Conservation (phyloP, 176 grass and related monocot genomes). For the Miscanthus lutarioriparius region DNA sequence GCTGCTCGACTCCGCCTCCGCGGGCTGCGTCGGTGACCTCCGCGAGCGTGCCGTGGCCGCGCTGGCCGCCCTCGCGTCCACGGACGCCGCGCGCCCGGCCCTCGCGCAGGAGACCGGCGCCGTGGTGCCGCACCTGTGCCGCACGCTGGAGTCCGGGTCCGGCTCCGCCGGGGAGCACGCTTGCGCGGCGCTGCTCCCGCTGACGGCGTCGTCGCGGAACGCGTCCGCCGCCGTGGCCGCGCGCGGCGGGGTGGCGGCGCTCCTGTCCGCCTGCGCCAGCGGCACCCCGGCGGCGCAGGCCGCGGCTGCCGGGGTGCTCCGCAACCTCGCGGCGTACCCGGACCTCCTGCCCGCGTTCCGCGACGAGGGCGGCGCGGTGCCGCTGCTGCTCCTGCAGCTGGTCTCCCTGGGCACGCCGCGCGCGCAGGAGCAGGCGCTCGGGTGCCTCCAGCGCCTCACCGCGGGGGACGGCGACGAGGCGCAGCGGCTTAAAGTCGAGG, state of each 20-base stretch:
- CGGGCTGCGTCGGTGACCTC: neutral
- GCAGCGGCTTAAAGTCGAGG: conserved; percentile 59
- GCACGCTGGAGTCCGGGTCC: conserved; percentile 46
- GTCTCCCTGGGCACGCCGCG: conserved; percentile 61
- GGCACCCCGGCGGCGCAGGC: conserved; percentile 74
- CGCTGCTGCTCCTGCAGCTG: conserved; percentile 51
- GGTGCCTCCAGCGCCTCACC: conserved; percentile 73
- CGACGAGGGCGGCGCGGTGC: conserved; percentile 64
- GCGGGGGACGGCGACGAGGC: conserved; percentile 50
- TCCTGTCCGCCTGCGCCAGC: conserved; percentile 54
- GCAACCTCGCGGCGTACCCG: conserved; percentile 53
- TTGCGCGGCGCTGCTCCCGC: conserved; percentile 51
- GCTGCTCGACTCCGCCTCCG: conserved; percentile 54
- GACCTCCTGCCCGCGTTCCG: conserved; percentile 59
- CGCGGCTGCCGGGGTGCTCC: conserved; percentile 60
- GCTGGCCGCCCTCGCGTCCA: conserved; percentile 47
- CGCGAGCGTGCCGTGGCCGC: conserved; percentile 53
- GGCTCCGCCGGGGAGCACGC: conserved; percentile 44
- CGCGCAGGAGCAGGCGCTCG: conserved; percentile 63
- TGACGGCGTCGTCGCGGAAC: conserved; percentile 56
- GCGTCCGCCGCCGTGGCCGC: conserved; percentile 46
- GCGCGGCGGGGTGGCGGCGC: conserved; percentile 69
- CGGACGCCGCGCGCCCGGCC: conserved; percentile 17
- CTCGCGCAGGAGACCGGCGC: conserved; percentile 39
- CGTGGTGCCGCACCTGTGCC: conserved; percentile 51